A percentile compares a stretch with the other conserved stretches of the same genome.
phyloP scores from a whole-genome alignment of 139 green algal genomes.

The Parachlorella kessleri region DNA sequence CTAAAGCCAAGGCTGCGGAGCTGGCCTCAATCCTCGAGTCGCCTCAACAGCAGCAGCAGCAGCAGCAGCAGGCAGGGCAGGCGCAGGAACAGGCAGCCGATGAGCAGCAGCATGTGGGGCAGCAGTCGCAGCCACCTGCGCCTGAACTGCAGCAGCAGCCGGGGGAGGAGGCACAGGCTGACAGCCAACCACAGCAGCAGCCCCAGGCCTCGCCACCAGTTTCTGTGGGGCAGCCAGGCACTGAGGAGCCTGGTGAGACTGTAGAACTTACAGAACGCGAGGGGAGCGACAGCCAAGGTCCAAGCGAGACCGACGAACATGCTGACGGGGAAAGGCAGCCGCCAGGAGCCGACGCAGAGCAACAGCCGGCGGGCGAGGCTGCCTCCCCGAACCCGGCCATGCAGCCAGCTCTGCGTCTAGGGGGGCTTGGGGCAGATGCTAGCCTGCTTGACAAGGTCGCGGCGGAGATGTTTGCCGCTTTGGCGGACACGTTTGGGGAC shows the following conservation, averaged over 20 bases:
- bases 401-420: no score
- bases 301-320: neutral
- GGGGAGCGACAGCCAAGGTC: neutral
- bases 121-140: no score
- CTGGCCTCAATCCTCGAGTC: neutral
- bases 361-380: no score
- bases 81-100: neutral
- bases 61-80: neutral
- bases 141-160: neutral
- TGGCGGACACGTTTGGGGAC: conserved; percentile 3
- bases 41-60: neutral
- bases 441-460: conserved; percentile 22
- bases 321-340: neutral
- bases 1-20: neutral
- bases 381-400: no score
- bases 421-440: neutral
- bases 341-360: neutral
- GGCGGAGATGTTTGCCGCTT: conserved; percentile 32
- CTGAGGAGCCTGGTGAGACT: neutral
- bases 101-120: neutral
- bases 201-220: no score
- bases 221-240: neutral
- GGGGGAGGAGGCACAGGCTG: neutral
- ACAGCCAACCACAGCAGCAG: neutral
- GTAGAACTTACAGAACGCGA: no score